Percentiles rank a stretch among this genome's conserved stretches.
phyloP scores from a whole-genome alignment of 2,329 filamentous ascomycete species.

The Lomentospora prolificans region DNA sequence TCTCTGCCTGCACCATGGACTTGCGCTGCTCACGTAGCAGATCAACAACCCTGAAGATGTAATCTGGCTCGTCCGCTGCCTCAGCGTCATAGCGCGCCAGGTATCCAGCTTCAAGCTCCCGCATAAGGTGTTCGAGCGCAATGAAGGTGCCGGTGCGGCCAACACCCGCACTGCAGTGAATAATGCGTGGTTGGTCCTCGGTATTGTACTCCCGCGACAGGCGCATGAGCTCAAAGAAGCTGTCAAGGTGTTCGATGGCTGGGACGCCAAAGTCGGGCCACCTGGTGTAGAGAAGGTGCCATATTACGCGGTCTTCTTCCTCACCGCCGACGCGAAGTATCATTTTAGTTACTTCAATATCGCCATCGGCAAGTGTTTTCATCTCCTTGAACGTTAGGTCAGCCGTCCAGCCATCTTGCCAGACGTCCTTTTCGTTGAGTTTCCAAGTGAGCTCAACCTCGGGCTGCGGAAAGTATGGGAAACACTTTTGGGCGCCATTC shows the following conservation, averaged over 20 bases:
- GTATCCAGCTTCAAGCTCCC: slow-evolving; percentile 67
- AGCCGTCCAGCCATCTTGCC: slow-evolving; percentile 58
- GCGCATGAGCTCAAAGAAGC: slow-evolving; percentile 59
- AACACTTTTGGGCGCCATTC: slow-evolving; percentile 70
- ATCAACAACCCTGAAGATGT: slow-evolving; percentile 72
- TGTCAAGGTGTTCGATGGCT: slow-evolving; percentile 52
- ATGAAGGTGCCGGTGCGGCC: slow-evolving; percentile 94
- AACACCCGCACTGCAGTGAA: slow-evolving; percentile 86
- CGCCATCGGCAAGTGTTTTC: slow-evolving; percentile 43
- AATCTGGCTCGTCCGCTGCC: slow-evolving; percentile 31
- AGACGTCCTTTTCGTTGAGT: slow-evolving; percentile 55
- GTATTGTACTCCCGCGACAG: slow-evolving; percentile 52
- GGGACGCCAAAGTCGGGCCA: slow-evolving; percentile 92
- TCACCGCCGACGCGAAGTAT: slow-evolving; percentile 41
- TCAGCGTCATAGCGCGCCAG: slow-evolving; percentile 38
- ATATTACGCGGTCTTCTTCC: slow-evolving; percentile 52
- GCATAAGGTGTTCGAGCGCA: slow-evolving; percentile 81
- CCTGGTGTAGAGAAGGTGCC: slow-evolving; percentile 74
- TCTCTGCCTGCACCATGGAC: slow-evolving; percentile 88
- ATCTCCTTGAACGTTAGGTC: slow-evolving; percentile 57
- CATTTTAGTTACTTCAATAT: slow-evolving; percentile 67
- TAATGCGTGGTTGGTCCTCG: slow-evolving; percentile 54
- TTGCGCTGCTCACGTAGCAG: slow-evolving; percentile 74
- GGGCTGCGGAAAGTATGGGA: slow-evolving; percentile 68
- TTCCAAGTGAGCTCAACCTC: slow-evolving; percentile 41